Evolutionary conservation across 116 monocot species (phyloP).

Genomic region (Cymodocea nodosa): DNA sequence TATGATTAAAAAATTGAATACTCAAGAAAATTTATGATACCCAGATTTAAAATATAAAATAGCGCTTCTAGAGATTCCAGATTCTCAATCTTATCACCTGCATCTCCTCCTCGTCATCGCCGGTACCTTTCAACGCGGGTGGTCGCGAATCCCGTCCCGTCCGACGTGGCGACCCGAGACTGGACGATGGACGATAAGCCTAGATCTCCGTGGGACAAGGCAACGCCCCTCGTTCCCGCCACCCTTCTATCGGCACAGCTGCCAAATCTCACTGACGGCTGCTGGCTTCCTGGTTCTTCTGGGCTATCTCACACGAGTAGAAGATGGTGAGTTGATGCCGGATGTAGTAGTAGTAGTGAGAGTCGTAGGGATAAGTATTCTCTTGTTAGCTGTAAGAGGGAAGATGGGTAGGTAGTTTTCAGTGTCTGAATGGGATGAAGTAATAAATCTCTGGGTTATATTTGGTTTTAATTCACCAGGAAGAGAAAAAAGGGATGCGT

Average conservation of each 20-base stretch:
- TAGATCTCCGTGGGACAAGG: not conserved
- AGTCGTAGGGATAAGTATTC: not conserved
- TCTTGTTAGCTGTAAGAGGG: not conserved
- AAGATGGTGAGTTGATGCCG: not conserved
- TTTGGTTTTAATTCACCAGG: no score
- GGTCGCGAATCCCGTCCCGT: not conserved
- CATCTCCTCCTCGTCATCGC: no score
- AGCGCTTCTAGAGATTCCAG: no score
- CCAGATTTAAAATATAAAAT: no score
- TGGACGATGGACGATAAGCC: constrained; percentile 6
- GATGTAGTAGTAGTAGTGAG: no score
- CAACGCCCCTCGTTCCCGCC: not conserved
- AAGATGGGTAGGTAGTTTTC: not conserved
- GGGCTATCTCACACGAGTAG: not conserved
- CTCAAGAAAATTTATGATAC: no score
- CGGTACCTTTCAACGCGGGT: no score
- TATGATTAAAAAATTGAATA: no score
- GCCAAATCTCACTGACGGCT: not conserved
- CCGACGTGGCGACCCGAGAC: not conserved
- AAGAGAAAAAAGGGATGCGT: no score
- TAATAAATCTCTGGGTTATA: not conserved
- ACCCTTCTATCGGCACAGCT: not conserved
- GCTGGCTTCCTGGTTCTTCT: not conserved
- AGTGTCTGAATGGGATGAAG: not conserved
- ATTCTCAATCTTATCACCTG: no score